Conservation (phyloP, 2,329 filamentous ascomycete genomes). For the Fusarium foetens region DNA sequence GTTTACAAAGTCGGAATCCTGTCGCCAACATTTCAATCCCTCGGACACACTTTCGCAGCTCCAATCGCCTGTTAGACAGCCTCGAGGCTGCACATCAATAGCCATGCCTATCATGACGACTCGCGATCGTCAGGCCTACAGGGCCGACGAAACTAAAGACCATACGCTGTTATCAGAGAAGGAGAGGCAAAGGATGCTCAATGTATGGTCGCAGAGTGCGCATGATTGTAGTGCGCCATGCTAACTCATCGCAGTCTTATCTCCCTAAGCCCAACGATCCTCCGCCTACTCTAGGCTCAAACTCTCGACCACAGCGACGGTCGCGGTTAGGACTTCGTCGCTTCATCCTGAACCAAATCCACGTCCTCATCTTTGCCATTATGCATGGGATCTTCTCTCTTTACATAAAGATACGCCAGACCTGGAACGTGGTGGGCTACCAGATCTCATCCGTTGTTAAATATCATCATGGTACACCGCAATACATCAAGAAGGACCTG, state of each 20-base stretch:
- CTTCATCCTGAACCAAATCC: constrained; percentile 70
- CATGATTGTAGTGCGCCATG: not conserved
- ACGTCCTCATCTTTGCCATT: constrained; percentile 73
- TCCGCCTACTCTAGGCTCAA: constrained; percentile 35
- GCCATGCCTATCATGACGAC: constrained; percentile 50
- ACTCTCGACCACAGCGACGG: constrained; percentile 43
- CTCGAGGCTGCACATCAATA: constrained; percentile 44
- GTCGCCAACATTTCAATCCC: not conserved
- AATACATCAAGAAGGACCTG: constrained; percentile 90
- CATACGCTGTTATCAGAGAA: constrained; percentile 51
- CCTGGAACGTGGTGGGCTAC: constrained; percentile 81
- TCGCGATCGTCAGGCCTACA: constrained; percentile 53
- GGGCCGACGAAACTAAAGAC: constrained; percentile 51
- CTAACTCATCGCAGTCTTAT: constrained; percentile 45
- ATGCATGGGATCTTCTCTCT: constrained; percentile 87
- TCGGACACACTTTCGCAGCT: not conserved
- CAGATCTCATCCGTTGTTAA: constrained; percentile 84
- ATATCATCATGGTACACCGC: constrained; percentile 95
- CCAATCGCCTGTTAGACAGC: constrained; percentile 36
- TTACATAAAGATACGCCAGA: constrained; percentile 83
- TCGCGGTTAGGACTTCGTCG: constrained; percentile 67
- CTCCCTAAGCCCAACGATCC: constrained; percentile 51
- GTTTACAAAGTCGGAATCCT: not conserved
- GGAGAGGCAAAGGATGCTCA: constrained; percentile 52
- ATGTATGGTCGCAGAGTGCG: constrained; percentile 42